Evolutionary conservation across 768 basidiomycete species (phyloP), one percentile per base, ranked within the genome.

Genomic region (Gymnopilus junonius): DNA sequence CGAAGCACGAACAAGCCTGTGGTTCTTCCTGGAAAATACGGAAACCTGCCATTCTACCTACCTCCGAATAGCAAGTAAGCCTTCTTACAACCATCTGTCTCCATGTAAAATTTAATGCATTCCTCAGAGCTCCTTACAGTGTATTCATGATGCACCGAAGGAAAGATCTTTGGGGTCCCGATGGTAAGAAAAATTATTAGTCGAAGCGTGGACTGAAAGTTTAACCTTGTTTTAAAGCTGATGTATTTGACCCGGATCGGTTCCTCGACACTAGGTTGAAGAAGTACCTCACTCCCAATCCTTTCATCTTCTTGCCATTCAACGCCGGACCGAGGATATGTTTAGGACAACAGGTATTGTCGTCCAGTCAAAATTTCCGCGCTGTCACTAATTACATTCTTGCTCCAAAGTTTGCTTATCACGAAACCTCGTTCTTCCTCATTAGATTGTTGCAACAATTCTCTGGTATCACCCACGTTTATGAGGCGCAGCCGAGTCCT

Each of bases 141-240:
- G 79, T 87, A 4, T 76, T 81, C 61, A 72, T 84, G 32, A 87
- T 89, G 86, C 89, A 91, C 37, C 79, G 88, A 6, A 78, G 87
- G 32, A 79, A 73, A 54, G 86, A 88, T 65, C 78, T 87, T 2
- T 90, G 89, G 89, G 89, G 89, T 0, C 86, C 87, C 1, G 87
- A 89, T 68, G 88, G 87, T 87, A 65, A 4, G 76, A 46, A 31
- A 39, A 42, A 54, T 5, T n/a, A 27, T 8, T 12, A 2, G n/a
- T 59, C 23, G n/a, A n/a, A n/a, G n/a, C n/a, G n/a, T n/a, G n/a
- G n/a, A n/a, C n/a, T n/a, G n/a, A n/a, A n/a, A n/a, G n/a, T n/a
- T n/a, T 25, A 27, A 53, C 8, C 1, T 56, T 20, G 39, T 31
- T 20, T n/a, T 25, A 6, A 51, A 87, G 87, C 87, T n/a, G 70